These are phyloP conservation scores for Fusarium xyrophilum DNA, from an alignment of 2,329 filamentous ascomycete genomes.

Conservation along the genomic window DNA sequence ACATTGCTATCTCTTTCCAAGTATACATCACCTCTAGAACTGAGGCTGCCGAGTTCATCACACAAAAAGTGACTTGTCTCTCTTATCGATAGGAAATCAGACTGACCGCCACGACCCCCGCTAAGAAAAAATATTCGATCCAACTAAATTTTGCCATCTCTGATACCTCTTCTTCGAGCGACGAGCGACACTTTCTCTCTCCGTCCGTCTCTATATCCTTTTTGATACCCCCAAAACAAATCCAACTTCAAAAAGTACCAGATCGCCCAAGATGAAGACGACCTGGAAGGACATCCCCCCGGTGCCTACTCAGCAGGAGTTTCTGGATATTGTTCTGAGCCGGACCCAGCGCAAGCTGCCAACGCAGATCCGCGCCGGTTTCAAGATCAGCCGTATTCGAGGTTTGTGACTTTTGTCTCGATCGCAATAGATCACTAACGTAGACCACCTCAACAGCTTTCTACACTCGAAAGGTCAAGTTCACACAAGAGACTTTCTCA, in stretches of 20 bases:
- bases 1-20: neutral
- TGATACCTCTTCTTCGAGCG: constrained; percentile 29
- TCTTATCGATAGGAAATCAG: constrained; percentile 26
- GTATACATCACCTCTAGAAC: neutral
- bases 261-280: constrained; percentile 61
- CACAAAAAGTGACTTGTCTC: constrained; percentile 28
- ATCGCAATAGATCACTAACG: constrained; percentile 15
- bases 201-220: constrained; percentile 10
- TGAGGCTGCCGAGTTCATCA: neutral
- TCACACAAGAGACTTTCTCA: constrained; percentile 93
- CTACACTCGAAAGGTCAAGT: constrained; percentile 98
- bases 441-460: constrained; percentile 64
- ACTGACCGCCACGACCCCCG: constrained; percentile 34
- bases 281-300: constrained; percentile 82
- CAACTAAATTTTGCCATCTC: constrained; percentile 36
- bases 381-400: constrained; percentile 92
- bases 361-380: constrained; percentile 93
- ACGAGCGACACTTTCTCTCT: constrained; percentile 29
- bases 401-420: constrained; percentile 46
- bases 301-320: constrained; percentile 91
- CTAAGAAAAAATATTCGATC: constrained; percentile 48
- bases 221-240: constrained; percentile 12
- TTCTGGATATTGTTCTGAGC: constrained; percentile 95
- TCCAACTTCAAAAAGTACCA: constrained; percentile 32
- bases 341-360: constrained; percentile 91